A percentile compares a stretch with the other conserved stretches of the same genome.
These are phyloP conservation scores for Saitozyma podzolica DNA, from an alignment of 768 basidiomycete genomes.

Conservation along the genomic window DNA sequence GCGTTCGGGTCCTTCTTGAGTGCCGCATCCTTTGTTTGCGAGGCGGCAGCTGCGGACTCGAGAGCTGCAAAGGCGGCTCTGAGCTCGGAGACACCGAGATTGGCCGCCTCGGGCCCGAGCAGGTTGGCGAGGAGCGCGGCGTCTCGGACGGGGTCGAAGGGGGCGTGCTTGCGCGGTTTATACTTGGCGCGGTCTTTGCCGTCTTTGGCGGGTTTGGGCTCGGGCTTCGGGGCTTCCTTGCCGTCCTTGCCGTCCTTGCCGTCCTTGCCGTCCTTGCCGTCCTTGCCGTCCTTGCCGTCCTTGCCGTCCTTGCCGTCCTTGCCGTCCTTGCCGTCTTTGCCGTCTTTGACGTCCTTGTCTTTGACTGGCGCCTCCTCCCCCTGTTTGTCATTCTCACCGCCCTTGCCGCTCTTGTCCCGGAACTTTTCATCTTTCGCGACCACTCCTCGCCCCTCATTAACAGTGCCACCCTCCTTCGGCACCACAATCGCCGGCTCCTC, in stretches of 20 bases:
- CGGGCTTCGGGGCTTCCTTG: conserved; percentile 7
- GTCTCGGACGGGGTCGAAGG: conserved; percentile 21
- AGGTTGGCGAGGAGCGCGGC: conserved; percentile 23
- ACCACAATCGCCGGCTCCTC: conserved; percentile 13
- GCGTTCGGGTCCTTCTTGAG: conserved; percentile 6
- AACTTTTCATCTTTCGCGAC: neutral
- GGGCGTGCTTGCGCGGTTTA: conserved; percentile 1
- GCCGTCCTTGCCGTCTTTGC: too few species aligned
- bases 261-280: conserved; percentile 7
- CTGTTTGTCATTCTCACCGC: neutral
- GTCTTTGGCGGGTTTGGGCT: neutral
- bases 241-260: conserved; percentile 2
- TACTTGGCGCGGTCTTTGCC: neutral
- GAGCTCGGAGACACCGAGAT: conserved; percentile 32
- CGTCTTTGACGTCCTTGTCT: conserved; percentile 13
- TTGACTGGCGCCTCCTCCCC: neutral
- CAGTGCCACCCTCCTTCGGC: neutral
- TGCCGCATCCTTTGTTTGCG: conserved; percentile 6
- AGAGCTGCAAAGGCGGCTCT: conserved; percentile 32
- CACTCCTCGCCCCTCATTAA: neutral
- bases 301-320: too few species aligned
- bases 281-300: too few species aligned
- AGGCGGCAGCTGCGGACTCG: conserved; percentile 20
- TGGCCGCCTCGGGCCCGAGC: conserved; percentile 16
- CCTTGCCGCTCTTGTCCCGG: conserved; percentile 6